A percentile compares a stretch with the other conserved stretches of the same genome.
These are phyloP conservation scores for Leishmania turanica DNA, from an alignment of 208 protist species.

Conservation along the genomic window DNA sequence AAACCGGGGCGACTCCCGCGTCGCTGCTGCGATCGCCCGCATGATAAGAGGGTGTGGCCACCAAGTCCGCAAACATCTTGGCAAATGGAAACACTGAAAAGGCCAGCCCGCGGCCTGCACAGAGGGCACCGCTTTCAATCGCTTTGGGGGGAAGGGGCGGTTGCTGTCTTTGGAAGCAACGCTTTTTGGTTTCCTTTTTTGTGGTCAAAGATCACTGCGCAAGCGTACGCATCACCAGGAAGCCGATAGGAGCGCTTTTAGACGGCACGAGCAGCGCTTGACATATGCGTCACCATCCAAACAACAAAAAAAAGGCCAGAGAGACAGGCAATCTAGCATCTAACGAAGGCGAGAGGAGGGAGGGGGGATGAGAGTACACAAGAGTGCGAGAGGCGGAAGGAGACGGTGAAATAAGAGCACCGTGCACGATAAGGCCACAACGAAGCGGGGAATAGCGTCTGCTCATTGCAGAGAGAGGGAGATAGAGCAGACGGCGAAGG, in stretches of 20 bases:
- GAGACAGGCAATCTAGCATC: neutral
- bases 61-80: constrained; percentile 22
- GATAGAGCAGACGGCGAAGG: neutral
- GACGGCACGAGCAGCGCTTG: neutral
- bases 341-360: neutral
- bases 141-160: neutral
- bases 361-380: neutral
- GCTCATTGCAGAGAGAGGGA: neutral
- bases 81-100: neutral
- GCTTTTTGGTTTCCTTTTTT: neutral
- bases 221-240: neutral
- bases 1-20: neutral
- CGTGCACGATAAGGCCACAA: neutral
- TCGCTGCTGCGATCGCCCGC: constrained; percentile 4
- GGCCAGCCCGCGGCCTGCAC: neutral
- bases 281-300: neutral
- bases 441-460: neutral
- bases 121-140: neutral
- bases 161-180: neutral
- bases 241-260: neutral
- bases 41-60: constrained; percentile 10
- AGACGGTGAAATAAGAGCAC: neutral
- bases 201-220: neutral
- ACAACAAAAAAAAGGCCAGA: neutral
- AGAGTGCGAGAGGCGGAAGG: neutral